Evolutionary conservation across 202 grass and related monocot species (phyloP).

Genomic region (Panicum virgatum): DNA sequence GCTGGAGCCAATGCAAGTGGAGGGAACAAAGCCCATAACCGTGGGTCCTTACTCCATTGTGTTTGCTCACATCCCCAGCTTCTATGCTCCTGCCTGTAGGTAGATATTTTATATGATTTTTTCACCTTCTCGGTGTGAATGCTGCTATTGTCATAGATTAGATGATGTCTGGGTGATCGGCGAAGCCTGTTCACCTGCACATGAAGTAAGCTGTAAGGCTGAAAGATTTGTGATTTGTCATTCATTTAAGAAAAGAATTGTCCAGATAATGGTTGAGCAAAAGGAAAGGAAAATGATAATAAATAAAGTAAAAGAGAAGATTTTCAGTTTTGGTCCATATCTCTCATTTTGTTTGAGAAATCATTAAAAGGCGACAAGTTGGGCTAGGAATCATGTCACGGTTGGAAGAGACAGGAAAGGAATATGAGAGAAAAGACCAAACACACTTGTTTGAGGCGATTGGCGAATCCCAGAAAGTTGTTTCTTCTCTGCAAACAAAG

Average conservation of each 20-base stretch:
- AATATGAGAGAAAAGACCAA: neutral
- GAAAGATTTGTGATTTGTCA: constrained; percentile 32
- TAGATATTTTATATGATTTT: constrained; percentile 27
- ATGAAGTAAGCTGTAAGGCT: constrained; percentile 49
- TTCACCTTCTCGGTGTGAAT: constrained; percentile 40
- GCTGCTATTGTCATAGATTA: constrained; percentile 31
- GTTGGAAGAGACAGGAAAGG: neutral
- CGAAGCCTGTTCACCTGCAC: constrained; percentile 58
- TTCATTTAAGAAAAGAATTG: constrained; percentile 29
- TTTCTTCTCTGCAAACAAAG: neutral
- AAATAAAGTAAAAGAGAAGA: neutral
- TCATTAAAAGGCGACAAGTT: neutral
- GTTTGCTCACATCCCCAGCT: constrained; percentile 78
- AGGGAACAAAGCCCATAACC: constrained; percentile 66
- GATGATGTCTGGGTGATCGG: constrained; percentile 41
- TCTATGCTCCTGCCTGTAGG: constrained; percentile 76
- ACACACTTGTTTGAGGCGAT: neutral
- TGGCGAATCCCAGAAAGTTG: neutral
- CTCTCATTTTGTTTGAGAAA: constrained; percentile 14
- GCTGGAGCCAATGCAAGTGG: constrained; percentile 54
- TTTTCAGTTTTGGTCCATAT: neutral
- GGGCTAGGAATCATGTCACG: neutral
- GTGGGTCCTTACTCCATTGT: constrained; percentile 84
- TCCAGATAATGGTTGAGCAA: constrained; percentile 4
- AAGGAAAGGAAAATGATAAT: neutral